Conservation (phyloP, 306 rosid species). For the Cotoneaster glaucophyllus region DNA sequence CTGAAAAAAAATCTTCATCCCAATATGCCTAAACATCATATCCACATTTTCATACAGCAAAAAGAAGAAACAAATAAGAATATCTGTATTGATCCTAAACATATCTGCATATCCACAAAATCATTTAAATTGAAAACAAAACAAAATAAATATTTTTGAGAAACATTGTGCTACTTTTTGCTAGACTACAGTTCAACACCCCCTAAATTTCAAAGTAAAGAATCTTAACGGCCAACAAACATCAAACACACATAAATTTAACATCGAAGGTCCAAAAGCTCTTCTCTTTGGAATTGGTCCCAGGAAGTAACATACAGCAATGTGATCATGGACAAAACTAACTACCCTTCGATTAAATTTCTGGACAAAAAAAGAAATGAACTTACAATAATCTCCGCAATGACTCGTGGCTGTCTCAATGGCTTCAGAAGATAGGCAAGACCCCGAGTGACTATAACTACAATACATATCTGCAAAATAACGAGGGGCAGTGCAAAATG, state of each 20-base stretch:
- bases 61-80: neutral
- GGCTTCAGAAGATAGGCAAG: constrained; percentile 47
- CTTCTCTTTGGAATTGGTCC: neutral
- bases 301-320: neutral
- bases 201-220: neutral
- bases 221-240: neutral
- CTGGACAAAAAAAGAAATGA: neutral
- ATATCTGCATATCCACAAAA: neutral
- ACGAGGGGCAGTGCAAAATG: constrained; percentile 67
- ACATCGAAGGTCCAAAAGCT: neutral
- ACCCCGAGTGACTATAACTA: constrained; percentile 34
- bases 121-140: neutral
- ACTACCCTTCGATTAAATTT: neutral
- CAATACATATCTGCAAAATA: constrained; percentile 47
- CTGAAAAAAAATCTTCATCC: neutral
- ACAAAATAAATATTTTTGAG: neutral
- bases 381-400: constrained; percentile 70
- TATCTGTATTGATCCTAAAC: neutral
- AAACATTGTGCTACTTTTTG: neutral
- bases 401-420: constrained; percentile 45
- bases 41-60: neutral
- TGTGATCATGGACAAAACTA: neutral
- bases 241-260: neutral
- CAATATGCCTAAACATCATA: neutral
- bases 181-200: neutral